Evolutionary conservation across 371 early-diverging fungal species (phyloP).

Genomic region (Mortierella polycephala): DNA sequence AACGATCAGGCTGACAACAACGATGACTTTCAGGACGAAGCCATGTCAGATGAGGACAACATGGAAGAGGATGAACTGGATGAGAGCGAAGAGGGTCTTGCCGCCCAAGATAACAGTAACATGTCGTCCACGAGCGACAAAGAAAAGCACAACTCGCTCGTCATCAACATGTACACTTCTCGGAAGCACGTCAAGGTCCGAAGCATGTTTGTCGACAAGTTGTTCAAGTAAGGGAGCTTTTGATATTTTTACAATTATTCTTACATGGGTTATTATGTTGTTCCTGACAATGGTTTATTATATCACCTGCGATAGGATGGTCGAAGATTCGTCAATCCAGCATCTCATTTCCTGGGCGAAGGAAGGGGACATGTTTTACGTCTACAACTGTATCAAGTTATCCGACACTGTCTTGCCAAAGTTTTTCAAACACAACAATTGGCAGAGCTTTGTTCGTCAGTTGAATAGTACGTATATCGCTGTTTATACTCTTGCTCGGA

Average conservation of each 20-base stretch:
- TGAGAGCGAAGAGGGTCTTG: conserved; percentile 19
- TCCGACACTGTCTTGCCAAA: conserved; percentile 76
- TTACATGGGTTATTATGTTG: too few relatives aligned
- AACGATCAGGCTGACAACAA: conserved; percentile 19
- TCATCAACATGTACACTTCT: conserved; percentile 7
- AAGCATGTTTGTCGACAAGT: conserved; percentile 55
- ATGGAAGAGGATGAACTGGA: conserved; percentile 33
- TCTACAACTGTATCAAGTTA: conserved; percentile 78
- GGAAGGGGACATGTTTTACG: conserved; percentile 76
- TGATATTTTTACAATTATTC: neutral
- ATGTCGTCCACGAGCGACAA: conserved; percentile 16
- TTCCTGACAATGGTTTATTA: neutral
- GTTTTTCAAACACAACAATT: conserved; percentile 90
- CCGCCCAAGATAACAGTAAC: conserved; percentile 10
- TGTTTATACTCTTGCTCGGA: neutral
- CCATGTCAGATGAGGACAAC: conserved; percentile 28
- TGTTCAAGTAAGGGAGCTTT: conserved; percentile 34
- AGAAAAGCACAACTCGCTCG: conserved; percentile 19
- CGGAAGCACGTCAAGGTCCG: conserved; percentile 40
- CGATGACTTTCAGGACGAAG: conserved; percentile 18
- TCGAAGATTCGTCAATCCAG: conserved; percentile 58
- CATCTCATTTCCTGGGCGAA: conserved; percentile 62
- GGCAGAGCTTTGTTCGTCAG: conserved; percentile 89
- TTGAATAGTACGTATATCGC: conserved; percentile 68
- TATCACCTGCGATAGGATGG: conserved; percentile 48